Base-by-base conservation (phyloP, 129 eudicot species). In the Flaveria sonorensis region DNA sequence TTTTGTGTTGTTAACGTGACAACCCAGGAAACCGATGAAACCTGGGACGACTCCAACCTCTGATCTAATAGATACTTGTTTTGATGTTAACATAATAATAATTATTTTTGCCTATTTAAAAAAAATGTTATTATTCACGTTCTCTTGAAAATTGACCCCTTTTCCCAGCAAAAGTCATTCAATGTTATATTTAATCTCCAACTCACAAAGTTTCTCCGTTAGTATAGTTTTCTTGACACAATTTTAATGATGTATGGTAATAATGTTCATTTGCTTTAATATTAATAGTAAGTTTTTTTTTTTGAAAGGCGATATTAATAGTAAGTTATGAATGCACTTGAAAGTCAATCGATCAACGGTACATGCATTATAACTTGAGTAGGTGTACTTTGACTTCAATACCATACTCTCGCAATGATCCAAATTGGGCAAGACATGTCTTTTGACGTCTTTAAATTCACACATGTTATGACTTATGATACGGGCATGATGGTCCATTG, bases 381-480 rank as follows among this genome's bases (percentile, higher is more conserved):
- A 18, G 75, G 47, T 71, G 47, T 30, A 30, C 18, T 0, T 51
- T n/a, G 75, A 48, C 45, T 48, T 28, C 62, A 71, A 50, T 50
- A 50, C 64, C 48, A 71, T 10, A 71, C 10, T 50, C 57, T 55
- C 24, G 11, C 6, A 71, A 18, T 52, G 47, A 52, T 51, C 48
- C 30, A 28, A n/a, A 46, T 51, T 71, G 28, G 28, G 11, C 47
- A 16, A 71, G 45, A 51, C 64, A 71, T 9, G n/a, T 8, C 45
- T 16, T 51, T 16, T 52, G 46, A 36, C 52, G 18, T 71, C 76
- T 71, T 71, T 71, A 26, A 50, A 26, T 28, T 51, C 46, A 10
- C 76, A 51, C 76, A 71, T 71, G 76, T 6, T 71, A 30, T 30
- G 36, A 4, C 36, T 30, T 30, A 30, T 71, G 76, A 71, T 71